phyloP scores from a whole-genome alignment of 179 eudicot species.

The Heliamphora pulchella region DNA sequence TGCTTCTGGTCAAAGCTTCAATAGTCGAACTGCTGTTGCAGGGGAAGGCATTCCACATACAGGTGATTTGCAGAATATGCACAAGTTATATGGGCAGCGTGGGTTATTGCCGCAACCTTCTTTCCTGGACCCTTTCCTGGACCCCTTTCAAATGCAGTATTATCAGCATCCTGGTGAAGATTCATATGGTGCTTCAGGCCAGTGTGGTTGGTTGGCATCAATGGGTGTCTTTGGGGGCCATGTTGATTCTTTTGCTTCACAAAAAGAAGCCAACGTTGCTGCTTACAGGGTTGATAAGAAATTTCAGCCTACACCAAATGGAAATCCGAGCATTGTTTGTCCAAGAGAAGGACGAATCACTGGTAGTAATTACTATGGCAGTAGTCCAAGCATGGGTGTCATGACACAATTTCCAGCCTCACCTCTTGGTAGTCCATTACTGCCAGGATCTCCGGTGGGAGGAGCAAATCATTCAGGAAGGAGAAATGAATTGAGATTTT shows the following conservation, averaged over 20 bases:
- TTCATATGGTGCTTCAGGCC: slow-evolving; percentile 33
- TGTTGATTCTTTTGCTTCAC: slow-evolving; percentile 31
- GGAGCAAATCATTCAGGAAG: slow-evolving; percentile 41
- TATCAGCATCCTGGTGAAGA: slow-evolving; percentile 37
- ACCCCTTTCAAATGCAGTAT: slow-evolving; percentile 35
- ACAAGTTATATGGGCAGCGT: slow-evolving; percentile 39
- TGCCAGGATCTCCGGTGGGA: slow-evolving; percentile 60
- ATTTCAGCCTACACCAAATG: slow-evolving; percentile 16
- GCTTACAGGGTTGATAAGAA: slow-evolving; percentile 23
- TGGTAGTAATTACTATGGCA: slow-evolving; percentile 42
- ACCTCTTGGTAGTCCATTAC: slow-evolving; percentile 56
- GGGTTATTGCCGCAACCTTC: slow-evolving; percentile 38
- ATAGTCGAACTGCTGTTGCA: slow-evolving; percentile 36
- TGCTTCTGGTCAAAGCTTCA: slow-evolving; percentile 31
- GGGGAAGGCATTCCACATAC: slow-evolving; percentile 40
- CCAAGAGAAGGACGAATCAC: slow-evolving; percentile 42
- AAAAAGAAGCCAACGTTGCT: slow-evolving; percentile 23
- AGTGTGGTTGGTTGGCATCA: slow-evolving; percentile 22
- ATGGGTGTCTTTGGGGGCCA: slow-evolving; percentile 29
- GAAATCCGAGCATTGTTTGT: slow-evolving; percentile 22
- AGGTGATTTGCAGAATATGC: slow-evolving; percentile 38
- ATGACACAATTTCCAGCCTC: slow-evolving; percentile 45
- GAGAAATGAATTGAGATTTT: slow-evolving; percentile 45
- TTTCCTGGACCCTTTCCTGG: slow-evolving; percentile 33
- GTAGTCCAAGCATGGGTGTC: slow-evolving; percentile 41